Conservation (phyloP, 768 basidiomycete genomes). For the Boletus rufocinnamomeus region DNA sequence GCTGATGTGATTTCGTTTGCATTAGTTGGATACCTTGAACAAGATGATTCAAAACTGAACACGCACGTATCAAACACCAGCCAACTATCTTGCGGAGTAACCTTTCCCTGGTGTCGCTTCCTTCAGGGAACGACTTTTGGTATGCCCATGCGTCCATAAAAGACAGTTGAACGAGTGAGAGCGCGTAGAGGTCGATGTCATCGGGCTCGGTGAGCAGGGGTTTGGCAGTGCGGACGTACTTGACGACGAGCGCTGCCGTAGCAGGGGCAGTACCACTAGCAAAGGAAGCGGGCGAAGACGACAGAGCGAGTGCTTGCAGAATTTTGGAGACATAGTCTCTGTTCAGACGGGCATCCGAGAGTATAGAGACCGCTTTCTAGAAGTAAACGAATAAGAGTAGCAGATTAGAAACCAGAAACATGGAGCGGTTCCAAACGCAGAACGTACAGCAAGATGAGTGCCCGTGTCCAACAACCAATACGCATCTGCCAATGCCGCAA, state of each 20-base stretch:
- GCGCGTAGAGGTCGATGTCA: constrained; percentile 68
- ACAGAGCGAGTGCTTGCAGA: constrained; percentile 53
- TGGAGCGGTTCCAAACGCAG: not conserved
- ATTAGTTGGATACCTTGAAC: not conserved
- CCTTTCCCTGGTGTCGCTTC: constrained; percentile 50
- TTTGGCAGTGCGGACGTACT: constrained; percentile 75
- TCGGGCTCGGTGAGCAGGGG: constrained; percentile 67
- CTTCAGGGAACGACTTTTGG: constrained; percentile 69
- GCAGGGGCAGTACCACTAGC: constrained; percentile 11
- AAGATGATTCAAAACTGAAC: not conserved
- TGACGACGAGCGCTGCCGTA: constrained; percentile 52
- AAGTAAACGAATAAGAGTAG: not conserved
- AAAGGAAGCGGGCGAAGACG: constrained; percentile 43
- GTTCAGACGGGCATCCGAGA: constrained; percentile 74
- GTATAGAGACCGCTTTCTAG: constrained; percentile 69
- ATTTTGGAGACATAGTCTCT: constrained; percentile 81
- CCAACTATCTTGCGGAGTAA: constrained; percentile 61
- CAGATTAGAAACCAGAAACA: not conserved
- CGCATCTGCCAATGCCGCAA: constrained; percentile 73
- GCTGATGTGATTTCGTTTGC: constrained; percentile 40
- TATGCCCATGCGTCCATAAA: constrained; percentile 76
- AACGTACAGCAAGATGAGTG: constrained; percentile 60
- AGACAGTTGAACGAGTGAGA: constrained; percentile 66
- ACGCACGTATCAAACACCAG: constrained; percentile 73
- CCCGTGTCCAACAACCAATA: constrained; percentile 83